Evolutionary conservation across 1,139 yeast species (phyloP).

Genomic region (Pichia sorboxylosa): DNA sequence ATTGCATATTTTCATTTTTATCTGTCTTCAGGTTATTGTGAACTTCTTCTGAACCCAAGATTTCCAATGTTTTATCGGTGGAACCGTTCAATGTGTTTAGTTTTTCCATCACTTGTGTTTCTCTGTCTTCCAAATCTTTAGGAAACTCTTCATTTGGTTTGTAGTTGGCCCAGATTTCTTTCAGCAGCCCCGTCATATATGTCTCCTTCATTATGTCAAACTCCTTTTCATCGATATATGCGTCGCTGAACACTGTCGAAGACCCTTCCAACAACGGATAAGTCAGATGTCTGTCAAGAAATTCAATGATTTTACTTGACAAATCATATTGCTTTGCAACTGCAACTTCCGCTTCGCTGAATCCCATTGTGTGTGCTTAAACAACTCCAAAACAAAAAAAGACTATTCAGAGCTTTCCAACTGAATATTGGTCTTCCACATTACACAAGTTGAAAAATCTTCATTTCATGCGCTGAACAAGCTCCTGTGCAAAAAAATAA

Average conservation of each 20-base stretch:
- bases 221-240: constrained; percentile 33
- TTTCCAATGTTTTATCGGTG: constrained; percentile 34
- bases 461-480: too few species aligned
- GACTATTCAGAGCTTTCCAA: too few species aligned
- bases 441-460: too few species aligned
- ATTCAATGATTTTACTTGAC: constrained; percentile 39
- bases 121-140: constrained; percentile 25
- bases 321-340: constrained; percentile 36
- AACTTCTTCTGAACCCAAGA: constrained; percentile 38
- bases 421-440: too few species aligned
- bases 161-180: constrained; percentile 32
- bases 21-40: constrained; percentile 40
- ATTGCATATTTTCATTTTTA: constrained; percentile 36
- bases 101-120: constrained; percentile 24
- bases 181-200: constrained; percentile 39
- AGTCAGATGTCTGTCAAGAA: constrained; percentile 46
- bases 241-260: constrained; percentile 30
- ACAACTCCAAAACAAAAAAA: too few species aligned
- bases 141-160: constrained; percentile 31
- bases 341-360: constrained; percentile 21
- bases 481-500: too few species aligned
- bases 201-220: constrained; percentile 43
- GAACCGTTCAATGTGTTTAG: constrained; percentile 30
- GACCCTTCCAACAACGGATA: constrained; percentile 42
- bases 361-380: neutral